Conservation (phyloP, 768 basidiomycete genomes). For the Boletales sp. region DNA sequence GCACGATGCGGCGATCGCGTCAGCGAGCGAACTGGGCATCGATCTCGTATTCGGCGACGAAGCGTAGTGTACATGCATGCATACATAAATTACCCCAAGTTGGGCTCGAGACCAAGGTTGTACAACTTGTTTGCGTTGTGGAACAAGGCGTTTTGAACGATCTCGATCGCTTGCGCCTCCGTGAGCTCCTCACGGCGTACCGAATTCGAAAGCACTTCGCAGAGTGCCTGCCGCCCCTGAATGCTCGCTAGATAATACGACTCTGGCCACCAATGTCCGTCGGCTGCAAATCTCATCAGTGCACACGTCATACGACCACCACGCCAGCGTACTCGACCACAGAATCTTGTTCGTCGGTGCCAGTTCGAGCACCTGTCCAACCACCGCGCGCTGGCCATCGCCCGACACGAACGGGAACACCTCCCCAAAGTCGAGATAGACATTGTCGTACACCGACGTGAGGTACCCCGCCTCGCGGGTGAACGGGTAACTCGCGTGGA, state of each 20-base stretch:
- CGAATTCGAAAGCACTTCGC: slow-evolving; percentile 52
- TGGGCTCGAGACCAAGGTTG: slow-evolving; percentile 44
- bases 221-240: slow-evolving; percentile 63
- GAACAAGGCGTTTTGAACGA: slow-evolving; percentile 59
- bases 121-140: slow-evolving; percentile 67
- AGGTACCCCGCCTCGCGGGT: slow-evolving; percentile 78
- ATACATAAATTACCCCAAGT: slow-evolving; percentile 4
- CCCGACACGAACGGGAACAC: slow-evolving; percentile 66
- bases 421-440: slow-evolving; percentile 79
- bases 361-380: slow-evolving; percentile 66
- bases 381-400: slow-evolving; percentile 55
- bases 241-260: slow-evolving; percentile 63
- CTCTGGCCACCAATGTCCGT: slow-evolving; percentile 62
- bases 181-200: slow-evolving; percentile 49
- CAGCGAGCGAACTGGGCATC: slow-evolving; percentile 50
- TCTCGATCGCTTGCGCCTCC: slow-evolving; percentile 49
- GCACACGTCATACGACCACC: background rate
- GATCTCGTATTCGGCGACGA: slow-evolving; percentile 48
- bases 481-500: slow-evolving; percentile 78
- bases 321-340: slow-evolving; percentile 63
- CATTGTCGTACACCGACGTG: slow-evolving; percentile 65
- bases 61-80: background rate
- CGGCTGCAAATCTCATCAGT: slow-evolving; percentile 11
- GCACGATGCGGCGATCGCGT: slow-evolving; percentile 43
- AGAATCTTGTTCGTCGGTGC: slow-evolving; percentile 75